Base-by-base conservation (phyloP, 768 basidiomycete species). In the Hericium alpestre region DNA sequence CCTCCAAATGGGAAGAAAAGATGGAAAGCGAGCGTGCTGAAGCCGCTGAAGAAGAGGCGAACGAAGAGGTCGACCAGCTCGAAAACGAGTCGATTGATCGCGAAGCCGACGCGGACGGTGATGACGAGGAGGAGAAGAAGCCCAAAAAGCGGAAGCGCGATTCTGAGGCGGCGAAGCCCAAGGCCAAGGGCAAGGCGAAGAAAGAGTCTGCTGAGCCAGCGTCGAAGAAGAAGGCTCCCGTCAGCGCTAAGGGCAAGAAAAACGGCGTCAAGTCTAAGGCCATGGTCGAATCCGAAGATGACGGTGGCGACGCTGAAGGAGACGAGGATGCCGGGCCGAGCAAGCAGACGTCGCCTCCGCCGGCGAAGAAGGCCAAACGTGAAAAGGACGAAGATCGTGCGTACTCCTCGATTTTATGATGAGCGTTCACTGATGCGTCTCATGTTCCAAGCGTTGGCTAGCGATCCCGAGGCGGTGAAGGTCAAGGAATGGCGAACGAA, bases 401-500 rank as follows among this genome's bases (percentile, higher is more conserved):
- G 50, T 72, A 65, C 18, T 84, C n/a, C 8, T 32, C 32, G 32
- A 10, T 32, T 32, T 32, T 8, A 32, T 32, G 32, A 32, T 32
- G 8, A 32, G 9, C 32, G 8, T 8, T 32, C 9, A 18, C 53
- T 58, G 23, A 46, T 22, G 25, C 16, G 41, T 58, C 22, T 50
- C 46, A 49, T 53, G 32, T 16, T 52, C 76, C 76, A 74, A 56
- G 74, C 74, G 53, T 60, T 83, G 55, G 70, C 73, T 43, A 72
- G 69, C 51, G 83, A 87, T 68, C 77, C 77, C 1, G 85, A 87
- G 59, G 86, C 83, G 22, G 65, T 73, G 55, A 84, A 86, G 69
- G 91, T 94, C 64, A 84, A 88, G 66, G 87, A 90, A 57, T 95
- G 93, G 93, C 78, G 94, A 62, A 92, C 95, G 69, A 87, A 83